Conservation (phyloP, 768 basidiomycete genomes). For the Tylopilus intermedius region DNA sequence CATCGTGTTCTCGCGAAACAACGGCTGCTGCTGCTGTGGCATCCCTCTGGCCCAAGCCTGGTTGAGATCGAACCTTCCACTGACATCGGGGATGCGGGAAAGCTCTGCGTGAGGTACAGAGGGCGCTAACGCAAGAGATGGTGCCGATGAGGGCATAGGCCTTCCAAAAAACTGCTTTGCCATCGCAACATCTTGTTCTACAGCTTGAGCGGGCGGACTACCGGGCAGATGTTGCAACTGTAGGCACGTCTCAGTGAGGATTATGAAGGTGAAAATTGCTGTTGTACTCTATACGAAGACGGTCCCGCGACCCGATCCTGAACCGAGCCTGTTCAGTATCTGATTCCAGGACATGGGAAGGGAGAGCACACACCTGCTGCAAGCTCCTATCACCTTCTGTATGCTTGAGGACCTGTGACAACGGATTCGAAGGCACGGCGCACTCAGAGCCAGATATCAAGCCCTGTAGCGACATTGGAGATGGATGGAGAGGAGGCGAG, state of each 20-base stretch:
- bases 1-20: conserved; percentile 31
- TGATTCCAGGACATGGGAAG: neutral
- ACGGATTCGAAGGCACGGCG: conserved; percentile 75
- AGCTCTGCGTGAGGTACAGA: conserved; percentile 31
- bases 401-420: conserved; percentile 86
- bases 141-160: conserved; percentile 30
- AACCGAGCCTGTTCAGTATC: neutral
- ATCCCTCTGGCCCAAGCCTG: conserved; percentile 54
- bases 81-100: conserved; percentile 19
- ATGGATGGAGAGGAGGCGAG: neutral
- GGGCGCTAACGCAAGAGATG: conserved; percentile 33
- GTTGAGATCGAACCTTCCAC: conserved; percentile 35
- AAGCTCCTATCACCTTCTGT: conserved; percentile 84
- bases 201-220: conserved; percentile 43
- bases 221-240: conserved; percentile 77
- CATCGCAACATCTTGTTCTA: conserved; percentile 64
- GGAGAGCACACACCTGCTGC: conserved; percentile 57
- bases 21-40: conserved; percentile 38
- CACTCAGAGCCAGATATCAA: conserved; percentile 89
- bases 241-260: neutral
- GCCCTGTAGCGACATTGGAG: conserved; percentile 66
- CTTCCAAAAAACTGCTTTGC: conserved; percentile 77
- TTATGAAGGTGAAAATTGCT: neutral
- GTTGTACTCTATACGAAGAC: conserved; percentile 62
- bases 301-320: conserved; percentile 74